phyloP scores from a whole-genome alignment of 257 asterid species.

The Solanum bukasovii region DNA sequence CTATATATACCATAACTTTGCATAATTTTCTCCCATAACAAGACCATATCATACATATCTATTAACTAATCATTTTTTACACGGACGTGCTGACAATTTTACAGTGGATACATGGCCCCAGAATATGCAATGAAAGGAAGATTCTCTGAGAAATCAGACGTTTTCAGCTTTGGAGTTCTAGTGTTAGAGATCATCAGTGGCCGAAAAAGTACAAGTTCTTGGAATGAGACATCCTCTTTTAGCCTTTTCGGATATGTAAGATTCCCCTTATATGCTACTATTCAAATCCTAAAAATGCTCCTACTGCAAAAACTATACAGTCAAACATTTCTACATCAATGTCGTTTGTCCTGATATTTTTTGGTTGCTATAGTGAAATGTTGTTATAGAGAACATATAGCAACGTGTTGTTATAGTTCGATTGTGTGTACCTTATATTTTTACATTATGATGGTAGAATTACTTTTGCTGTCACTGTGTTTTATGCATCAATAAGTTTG shows the following conservation, averaged over 20 bases:
- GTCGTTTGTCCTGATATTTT: neutral
- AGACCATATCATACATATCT: neutral
- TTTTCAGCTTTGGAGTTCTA: conserved; percentile 51
- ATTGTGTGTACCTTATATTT: neutral
- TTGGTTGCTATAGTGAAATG: neutral
- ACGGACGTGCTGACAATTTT: neutral
- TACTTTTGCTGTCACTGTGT: neutral
- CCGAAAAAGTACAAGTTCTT: conserved; percentile 32
- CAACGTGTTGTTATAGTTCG: neutral
- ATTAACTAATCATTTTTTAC: neutral
- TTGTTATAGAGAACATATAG: neutral
- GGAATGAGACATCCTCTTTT: conserved; percentile 22
- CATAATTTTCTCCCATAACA: neutral
- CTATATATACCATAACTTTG: neutral
- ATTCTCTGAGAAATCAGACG: conserved; percentile 43
- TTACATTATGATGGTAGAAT: neutral
- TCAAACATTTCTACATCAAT: neutral
- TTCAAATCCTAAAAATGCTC: neutral
- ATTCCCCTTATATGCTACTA: neutral
- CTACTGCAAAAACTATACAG: neutral
- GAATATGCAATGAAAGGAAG: conserved; percentile 67
- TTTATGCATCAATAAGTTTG: neutral
- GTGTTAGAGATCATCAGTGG: conserved; percentile 50
- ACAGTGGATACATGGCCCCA: conserved; percentile 65
- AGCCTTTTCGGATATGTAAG: conserved; percentile 61